These are phyloP conservation scores for Malassezia japonica DNA, from an alignment of 1,284 basidiomycete species.

Conservation along the genomic window DNA sequence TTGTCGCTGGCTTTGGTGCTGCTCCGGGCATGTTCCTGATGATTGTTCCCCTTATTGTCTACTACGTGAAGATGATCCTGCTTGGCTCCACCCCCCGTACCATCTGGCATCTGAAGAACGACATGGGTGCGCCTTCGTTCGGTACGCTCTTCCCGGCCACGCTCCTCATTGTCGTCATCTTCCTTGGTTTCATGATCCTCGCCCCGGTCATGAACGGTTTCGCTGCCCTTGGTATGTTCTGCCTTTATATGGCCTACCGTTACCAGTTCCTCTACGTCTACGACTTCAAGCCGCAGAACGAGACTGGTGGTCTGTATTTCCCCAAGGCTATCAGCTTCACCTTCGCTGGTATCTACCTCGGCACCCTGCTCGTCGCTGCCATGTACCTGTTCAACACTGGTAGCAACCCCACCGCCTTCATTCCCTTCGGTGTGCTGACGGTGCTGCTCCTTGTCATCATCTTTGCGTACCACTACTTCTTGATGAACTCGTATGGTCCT, in stretches of 20 bases:
- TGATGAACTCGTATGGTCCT: neutral
- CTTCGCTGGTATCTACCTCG: constrained; percentile 63
- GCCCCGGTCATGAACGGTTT: constrained; percentile 90
- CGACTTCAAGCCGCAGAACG: constrained; percentile 62
- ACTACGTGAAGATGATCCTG: constrained; percentile 74
- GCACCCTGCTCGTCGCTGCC: constrained; percentile 37
- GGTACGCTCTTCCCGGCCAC: constrained; percentile 59
- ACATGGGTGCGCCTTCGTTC: constrained; percentile 62
- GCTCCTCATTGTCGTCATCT: constrained; percentile 38
- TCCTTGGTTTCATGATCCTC: constrained; percentile 67
- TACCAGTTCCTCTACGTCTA: constrained; percentile 53
- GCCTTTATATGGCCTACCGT: constrained; percentile 64
- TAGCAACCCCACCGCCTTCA: constrained; percentile 6
- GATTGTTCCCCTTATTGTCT: constrained; percentile 64
- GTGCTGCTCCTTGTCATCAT: constrained; percentile 6
- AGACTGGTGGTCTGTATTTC: constrained; percentile 92
- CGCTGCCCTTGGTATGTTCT: constrained; percentile 67
- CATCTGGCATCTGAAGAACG: constrained; percentile 67
- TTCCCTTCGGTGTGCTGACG: constrained; percentile 16
- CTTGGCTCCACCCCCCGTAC: constrained; percentile 83
- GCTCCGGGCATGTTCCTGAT: constrained; percentile 72
- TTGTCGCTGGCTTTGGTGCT: constrained; percentile 47
- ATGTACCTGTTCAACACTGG: constrained; percentile 37
- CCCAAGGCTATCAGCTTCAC: constrained; percentile 84
- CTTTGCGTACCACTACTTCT: constrained; percentile 11